Evolutionary conservation across 139 green algal species (phyloP), one percentile per base, ranked within the genome.

Genomic region (Zygnema circumcarinatum): DNA sequence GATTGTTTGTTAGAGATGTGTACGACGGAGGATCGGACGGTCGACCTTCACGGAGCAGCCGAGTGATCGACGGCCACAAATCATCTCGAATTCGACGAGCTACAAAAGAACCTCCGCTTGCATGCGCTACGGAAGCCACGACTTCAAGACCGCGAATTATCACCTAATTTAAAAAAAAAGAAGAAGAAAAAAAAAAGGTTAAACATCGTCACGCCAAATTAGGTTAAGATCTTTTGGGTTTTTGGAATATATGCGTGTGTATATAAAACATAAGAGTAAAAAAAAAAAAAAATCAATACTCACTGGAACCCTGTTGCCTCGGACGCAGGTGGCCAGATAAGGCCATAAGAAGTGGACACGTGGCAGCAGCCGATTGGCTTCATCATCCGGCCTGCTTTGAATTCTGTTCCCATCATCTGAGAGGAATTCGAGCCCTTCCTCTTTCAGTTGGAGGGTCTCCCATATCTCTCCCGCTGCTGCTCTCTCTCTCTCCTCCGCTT

Each of bases 301-400:
- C 16, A 78, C 69, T 41, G 69, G 35, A 78, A 11, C 11, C 11
- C 16, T 78, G 35, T 39, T 53, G 11, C 35, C 11, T 39, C 69
- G 7, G 7, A 78, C 35, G 16, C 69, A 78, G 16, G 36, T 11
- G 3, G 11, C 32, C n/a, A 83, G 75, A 52, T 81, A 52, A 38
- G 80, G 80, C 80, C 80, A 86, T 29, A 86, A 25, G n/a, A 81
- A 31, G 54, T 86, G 80, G 38, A 86, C 56, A 38, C 80, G 80
- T 83, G 80, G 80, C 53, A 86, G 31, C 53, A 86, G 53, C 53
- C 80, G 35, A 42, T 86, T 80, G 53, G 31, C 35, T 69, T 86
- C 80, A 7, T 86, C 80, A 29, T 81, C 67, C 80, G 25, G n/a
- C 25, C 22, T 81, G 25, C 80, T 81, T 86, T 81, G 25, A 31